phyloP scores from a whole-genome alignment of 83 land plant genomes.

The Picea abies region DNA sequence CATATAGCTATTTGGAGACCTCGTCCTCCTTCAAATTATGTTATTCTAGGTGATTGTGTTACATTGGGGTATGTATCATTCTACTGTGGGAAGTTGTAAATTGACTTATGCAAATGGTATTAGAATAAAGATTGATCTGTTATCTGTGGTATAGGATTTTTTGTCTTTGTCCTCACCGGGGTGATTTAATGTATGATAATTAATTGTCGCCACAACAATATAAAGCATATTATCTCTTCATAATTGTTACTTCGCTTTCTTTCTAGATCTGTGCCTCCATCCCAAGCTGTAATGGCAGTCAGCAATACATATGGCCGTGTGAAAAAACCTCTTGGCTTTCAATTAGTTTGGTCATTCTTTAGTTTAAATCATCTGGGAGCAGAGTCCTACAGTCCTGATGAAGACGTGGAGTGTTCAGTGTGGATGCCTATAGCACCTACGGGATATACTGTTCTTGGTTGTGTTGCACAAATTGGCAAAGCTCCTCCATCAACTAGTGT shows the following conservation, averaged over 20 bases:
- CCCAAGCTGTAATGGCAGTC: conserved; percentile 93
- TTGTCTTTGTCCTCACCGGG: background rate
- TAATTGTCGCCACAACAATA: background rate
- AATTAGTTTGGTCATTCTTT: conserved; percentile 66
- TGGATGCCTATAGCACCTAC: conserved; percentile 95
- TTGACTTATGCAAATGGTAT: background rate
- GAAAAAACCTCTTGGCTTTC: conserved; percentile 75
- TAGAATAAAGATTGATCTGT: background rate
- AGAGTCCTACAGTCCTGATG: conserved; percentile 16
- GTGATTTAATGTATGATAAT: background rate
- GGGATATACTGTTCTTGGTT: conserved; percentile 83
- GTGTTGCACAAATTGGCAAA: conserved; percentile 76
- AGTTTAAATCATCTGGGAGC: conserved; percentile 24
- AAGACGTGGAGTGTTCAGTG: conserved; percentile 64
- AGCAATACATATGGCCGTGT: conserved; percentile 83
- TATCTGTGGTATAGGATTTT: background rate
- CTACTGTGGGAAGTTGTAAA: background rate
- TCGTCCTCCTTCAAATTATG: conserved; percentile 90
- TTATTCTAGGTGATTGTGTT: conserved; percentile 88
- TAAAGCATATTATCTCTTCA: background rate
- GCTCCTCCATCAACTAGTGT: conserved; percentile 73
- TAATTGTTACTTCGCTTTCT: background rate
- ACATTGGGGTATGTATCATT: conserved; percentile 72
- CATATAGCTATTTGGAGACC: conserved; percentile 93
- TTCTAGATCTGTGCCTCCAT: conserved; percentile 90